Base-by-base conservation (phyloP, 2,329 filamentous ascomycete genomes). In the Fusarium caatingaense region DNA sequence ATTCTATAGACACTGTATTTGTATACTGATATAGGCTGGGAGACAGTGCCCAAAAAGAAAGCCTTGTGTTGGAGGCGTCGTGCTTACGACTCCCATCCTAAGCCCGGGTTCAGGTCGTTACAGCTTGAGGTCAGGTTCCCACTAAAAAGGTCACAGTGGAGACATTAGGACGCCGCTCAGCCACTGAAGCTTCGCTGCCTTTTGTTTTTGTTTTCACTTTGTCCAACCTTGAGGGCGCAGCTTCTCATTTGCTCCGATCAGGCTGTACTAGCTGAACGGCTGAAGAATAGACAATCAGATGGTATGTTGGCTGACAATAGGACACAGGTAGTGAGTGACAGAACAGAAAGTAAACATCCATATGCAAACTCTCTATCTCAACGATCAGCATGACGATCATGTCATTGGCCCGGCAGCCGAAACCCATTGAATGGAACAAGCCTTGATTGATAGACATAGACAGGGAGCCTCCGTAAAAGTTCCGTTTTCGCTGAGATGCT, bases 391-490 rank as follows among this genome's bases (percentile, higher is more conserved):
- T 62, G 56, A 51, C 50, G 58, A 66, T 71, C 59, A 37, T 50
- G 21, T 54, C 50, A 73, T 74, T 74, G 72, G 69, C 71, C 64
- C 58, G 47, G 55, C 56, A 72, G 64, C 63, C 23, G 44, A 54
- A 48, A 54, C 49, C 44, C 21, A 27, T 42, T 53, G 10, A 41
- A 60, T 62, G 66, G 66, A 62, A 55, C 30, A 57, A 42, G 65
- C 41, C 66, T 60, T 56, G 60, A 37, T 58, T 30, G 45, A 46
- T 45, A 25, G n/a, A 40, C n/a, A 46, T 45, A 25, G n/a, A 46
- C 45, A 32, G 55, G 44, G 44, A 68, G 41, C 59, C 53, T 64
- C 62, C 50, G 28, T 59, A 32, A 34, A 68, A 46, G 58, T 59
- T 64, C 62, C 50, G 28, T 59, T 58, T 53, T 40, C 49, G 34